Base-by-base conservation (phyloP, 1,284 basidiomycete species). In the Ustilago vetiveriae region DNA sequence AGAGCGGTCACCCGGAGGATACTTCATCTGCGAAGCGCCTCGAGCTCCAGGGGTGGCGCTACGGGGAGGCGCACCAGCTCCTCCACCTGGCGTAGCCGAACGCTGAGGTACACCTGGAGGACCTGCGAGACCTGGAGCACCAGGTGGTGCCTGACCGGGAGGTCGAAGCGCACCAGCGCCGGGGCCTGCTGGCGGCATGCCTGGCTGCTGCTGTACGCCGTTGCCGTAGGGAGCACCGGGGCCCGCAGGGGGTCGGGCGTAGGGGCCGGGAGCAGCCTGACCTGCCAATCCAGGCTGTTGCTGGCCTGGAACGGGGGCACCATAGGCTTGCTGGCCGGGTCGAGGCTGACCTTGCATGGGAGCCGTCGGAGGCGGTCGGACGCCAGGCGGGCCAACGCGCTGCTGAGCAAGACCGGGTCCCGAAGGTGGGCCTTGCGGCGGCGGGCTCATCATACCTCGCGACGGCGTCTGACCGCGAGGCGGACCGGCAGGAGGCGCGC, bases 1-100 rank as follows among this genome's bases (percentile, higher is more conserved):
- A 26, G 87, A 88, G 30, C 94, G 87, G 82, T 98, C 94, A 55
- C 94, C 94, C 37, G 89, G 86, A 92, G 92, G 92, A 84, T 94
- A 94, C 84, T 93, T 92, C 21, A 90, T 76, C 39, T 83, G 82
- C 8, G 82, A 72, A 9, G 67, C 67, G 10, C 63, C 67, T 26
- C 59, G 58, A 36, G 62, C 56, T 10, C 62, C 75, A 26, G 75
- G 72, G 3, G 76, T 76, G 30, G 41, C 53, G 24, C 66, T 65
- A 26, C 75, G 68, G 16, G 76, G 57, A 5, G 77, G 78, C 22
- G 79, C 75, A 21, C 79, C 79, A 29, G 72, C 77, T 10, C 79
- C 79, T n/a, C 65, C 75, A 2, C 82, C 82, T 1, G 84, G 80
- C 29, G 77, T 84, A 6, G 80, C 70, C 24, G 72, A 60, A n/a